Conservation (phyloP, 2,329 filamentous ascomycete genomes). For the Colletotrichum tofieldiae region DNA sequence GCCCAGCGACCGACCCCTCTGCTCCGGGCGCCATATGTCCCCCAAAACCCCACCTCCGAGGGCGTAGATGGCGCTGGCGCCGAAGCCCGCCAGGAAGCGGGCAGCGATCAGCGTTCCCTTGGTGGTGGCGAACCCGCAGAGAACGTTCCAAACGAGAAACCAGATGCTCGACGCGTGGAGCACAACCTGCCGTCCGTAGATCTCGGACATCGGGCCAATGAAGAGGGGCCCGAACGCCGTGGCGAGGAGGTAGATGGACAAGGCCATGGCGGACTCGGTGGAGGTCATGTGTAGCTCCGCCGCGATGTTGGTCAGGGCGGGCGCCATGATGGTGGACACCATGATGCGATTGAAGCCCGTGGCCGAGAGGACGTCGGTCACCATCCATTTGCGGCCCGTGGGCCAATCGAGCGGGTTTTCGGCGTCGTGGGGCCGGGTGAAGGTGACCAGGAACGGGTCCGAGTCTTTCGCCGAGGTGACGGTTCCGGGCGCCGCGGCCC, state of each 20-base stretch:
- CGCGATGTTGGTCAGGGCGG: conserved; percentile 64
- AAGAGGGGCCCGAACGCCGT: conserved; percentile 61
- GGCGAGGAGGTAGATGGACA: conserved; percentile 61
- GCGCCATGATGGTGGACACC: conserved; percentile 68
- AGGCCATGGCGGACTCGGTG: conserved; percentile 62
- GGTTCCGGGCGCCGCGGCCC: neutral
- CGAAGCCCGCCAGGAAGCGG: conserved; percentile 64
- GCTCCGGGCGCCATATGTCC: conserved; percentile 62
- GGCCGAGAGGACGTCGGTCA: conserved; percentile 64
- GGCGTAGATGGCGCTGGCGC: conserved; percentile 63
- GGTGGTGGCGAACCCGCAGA: conserved; percentile 58
- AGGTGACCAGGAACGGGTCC: conserved; percentile 28
- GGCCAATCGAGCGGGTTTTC: conserved; percentile 60
- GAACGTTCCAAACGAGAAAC: conserved; percentile 66
- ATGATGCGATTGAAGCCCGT: conserved; percentile 68
- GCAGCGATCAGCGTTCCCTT: conserved; percentile 61
- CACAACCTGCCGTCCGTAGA: conserved; percentile 61
- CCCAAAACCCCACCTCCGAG: conserved; percentile 63
- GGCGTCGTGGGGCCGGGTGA: conserved; percentile 50
- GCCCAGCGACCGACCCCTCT: conserved; percentile 57
- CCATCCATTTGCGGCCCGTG: conserved; percentile 61
- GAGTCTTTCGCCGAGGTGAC: neutral
- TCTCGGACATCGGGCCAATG: conserved; percentile 62
- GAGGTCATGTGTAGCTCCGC: conserved; percentile 66
- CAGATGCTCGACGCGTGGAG: conserved; percentile 62